These are phyloP conservation scores for Leccinum rimulosum DNA, from an alignment of 768 basidiomycete genomes.

Conservation along the genomic window DNA sequence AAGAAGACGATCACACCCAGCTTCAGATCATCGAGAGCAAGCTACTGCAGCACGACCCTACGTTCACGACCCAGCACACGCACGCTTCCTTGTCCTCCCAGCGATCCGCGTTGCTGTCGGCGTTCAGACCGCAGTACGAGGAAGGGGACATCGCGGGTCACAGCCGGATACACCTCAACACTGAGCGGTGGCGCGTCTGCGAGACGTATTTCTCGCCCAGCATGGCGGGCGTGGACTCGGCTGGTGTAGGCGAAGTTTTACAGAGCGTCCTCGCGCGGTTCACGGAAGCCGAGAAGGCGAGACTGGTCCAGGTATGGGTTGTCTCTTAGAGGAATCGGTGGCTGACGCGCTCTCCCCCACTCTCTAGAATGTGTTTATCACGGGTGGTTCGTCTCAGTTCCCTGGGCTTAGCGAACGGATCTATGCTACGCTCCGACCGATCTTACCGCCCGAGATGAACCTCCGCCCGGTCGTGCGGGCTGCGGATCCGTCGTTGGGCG, in stretches of 20 bases:
- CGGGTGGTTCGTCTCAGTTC: slow-evolving; percentile 77
- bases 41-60: slow-evolving; percentile 79
- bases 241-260: slow-evolving; percentile 90
- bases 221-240: slow-evolving; percentile 95
- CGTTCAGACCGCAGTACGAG: slow-evolving; percentile 78
- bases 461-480: slow-evolving; percentile 60
- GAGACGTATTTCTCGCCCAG: slow-evolving; percentile 90
- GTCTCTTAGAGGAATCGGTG: too few species aligned
- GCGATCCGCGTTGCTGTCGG: slow-evolving; percentile 80
- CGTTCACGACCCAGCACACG: slow-evolving; percentile 79
- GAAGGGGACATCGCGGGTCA: slow-evolving; percentile 70
- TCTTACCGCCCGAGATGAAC: slow-evolving; percentile 79
- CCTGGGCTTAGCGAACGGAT: slow-evolving; percentile 69
- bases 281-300: slow-evolving; percentile 59
- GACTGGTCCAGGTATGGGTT: slow-evolving; percentile 67
- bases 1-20: slow-evolving; percentile 79
- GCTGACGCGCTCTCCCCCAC: neutral
- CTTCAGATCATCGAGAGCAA: slow-evolving; percentile 76
- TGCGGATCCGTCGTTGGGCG: slow-evolving; percentile 65
- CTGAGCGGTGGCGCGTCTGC: slow-evolving; percentile 87
- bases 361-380: slow-evolving; percentile 81
- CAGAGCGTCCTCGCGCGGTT: slow-evolving; percentile 80
- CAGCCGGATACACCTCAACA: slow-evolving; percentile 82
- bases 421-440: slow-evolving; percentile 71
- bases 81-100: slow-evolving; percentile 74